Percentiles rank a stretch among this genome's conserved stretches.
These are phyloP conservation scores for Trifolium subterraneum DNA, from an alignment of 306 rosid genomes.

Conservation along the genomic window DNA sequence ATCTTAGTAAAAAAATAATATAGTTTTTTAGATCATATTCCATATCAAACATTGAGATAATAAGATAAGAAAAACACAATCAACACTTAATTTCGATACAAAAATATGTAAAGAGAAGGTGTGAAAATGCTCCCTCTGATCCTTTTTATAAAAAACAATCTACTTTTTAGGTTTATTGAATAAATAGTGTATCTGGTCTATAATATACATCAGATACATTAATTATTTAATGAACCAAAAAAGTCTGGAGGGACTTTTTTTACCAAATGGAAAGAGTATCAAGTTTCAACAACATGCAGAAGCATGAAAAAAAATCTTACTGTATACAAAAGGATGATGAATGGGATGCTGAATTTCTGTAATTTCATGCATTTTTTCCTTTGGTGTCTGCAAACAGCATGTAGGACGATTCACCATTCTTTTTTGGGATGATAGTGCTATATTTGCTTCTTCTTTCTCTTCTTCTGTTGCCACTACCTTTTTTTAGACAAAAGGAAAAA, in stretches of 20 bases:
- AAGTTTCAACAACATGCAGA: background rate
- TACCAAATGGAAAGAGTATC: no score
- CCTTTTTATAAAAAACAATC: no score
- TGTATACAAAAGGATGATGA: background rate
- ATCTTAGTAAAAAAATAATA: no score
- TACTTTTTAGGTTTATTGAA: no score
- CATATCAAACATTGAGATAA: background rate
- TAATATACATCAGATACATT: no score
- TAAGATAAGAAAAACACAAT: no score
- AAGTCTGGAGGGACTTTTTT: no score
- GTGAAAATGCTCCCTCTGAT: background rate
- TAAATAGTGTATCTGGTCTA: no score
- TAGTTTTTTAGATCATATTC: no score
- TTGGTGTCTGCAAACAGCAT: slow-evolving; percentile 23
- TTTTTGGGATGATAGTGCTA: background rate
- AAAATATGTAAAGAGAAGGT: background rate
- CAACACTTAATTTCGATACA: no score
- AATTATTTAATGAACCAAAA: no score
- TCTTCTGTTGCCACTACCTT: background rate
- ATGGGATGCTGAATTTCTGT: background rate
- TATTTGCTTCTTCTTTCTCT: background rate
- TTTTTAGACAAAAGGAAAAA: no score
- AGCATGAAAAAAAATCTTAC: background rate
- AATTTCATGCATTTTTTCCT: background rate
- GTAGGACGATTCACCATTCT: background rate